Conservation (phyloP, 441 rosid genomes). For the Bocquillonia castaneifolia region DNA sequence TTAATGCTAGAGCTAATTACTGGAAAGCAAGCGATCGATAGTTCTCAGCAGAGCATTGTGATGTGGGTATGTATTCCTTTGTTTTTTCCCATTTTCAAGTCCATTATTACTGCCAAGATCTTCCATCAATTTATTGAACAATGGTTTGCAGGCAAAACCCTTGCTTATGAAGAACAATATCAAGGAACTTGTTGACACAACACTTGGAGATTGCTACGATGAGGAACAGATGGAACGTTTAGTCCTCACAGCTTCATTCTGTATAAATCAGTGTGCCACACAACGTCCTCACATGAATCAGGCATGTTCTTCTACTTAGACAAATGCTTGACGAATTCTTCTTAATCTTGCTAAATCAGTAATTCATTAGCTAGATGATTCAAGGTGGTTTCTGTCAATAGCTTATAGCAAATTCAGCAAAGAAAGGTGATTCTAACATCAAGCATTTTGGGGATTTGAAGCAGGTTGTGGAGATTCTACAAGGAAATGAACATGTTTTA, state of each 20-base stretch:
- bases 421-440: background rate
- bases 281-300: constrained; percentile 76
- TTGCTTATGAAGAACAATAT: constrained; percentile 42
- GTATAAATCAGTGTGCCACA: constrained; percentile 52
- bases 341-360: background rate
- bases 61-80: constrained; percentile 65
- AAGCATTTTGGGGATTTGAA: constrained; percentile 1
- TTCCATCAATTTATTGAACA: background rate
- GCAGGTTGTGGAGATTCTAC: constrained; percentile 59
- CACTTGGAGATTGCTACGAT: constrained; percentile 45
- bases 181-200: constrained; percentile 63
- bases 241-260: constrained; percentile 51
- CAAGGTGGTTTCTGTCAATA: background rate
- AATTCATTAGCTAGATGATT: background rate
- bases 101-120: background rate
- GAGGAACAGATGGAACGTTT: constrained; percentile 46
- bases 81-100: background rate
- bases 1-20: constrained; percentile 75
- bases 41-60: constrained; percentile 78
- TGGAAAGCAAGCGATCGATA: constrained; percentile 71
- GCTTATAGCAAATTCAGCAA: background rate
- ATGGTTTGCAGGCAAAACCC: constrained; percentile 65
- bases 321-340: background rate
- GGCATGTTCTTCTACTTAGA: constrained; percentile 41
- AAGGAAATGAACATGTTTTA: constrained; percentile 44